These are phyloP conservation scores for Clavaria fumosa DNA, from an alignment of 768 basidiomycete species.

Conservation along the genomic window DNA sequence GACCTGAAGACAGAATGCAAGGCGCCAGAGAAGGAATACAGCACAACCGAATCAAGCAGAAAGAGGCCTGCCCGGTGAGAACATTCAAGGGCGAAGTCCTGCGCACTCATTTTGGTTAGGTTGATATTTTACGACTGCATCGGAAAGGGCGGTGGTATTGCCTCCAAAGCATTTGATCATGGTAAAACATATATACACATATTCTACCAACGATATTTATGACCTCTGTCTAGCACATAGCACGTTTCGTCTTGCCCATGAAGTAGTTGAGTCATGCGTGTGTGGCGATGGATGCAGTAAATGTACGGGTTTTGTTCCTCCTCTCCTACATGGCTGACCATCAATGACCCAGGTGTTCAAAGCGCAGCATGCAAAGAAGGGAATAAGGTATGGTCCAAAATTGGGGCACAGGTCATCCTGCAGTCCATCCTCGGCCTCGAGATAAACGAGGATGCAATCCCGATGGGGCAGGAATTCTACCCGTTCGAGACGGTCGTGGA, in stretches of 20 bases:
- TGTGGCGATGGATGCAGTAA: conserved; percentile 56
- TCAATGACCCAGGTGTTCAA: conserved; percentile 37
- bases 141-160: conserved; percentile 55
- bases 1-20: conserved; percentile 80
- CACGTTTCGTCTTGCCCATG: conserved; percentile 42
- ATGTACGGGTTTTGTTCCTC: conserved; percentile 28
- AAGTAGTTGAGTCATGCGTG: conserved; percentile 40
- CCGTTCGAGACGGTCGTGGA: conserved; percentile 38
- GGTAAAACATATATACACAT: conserved; percentile 24
- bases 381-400: conserved; percentile 60
- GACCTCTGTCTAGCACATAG: conserved; percentile 28
- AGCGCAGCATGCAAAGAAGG: conserved; percentile 51
- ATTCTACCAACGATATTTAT: not conserved
- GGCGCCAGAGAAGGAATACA: conserved; percentile 59
- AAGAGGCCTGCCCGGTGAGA: conserved; percentile 55
- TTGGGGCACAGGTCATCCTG: conserved; percentile 57
- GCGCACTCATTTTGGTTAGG: conserved; percentile 22
- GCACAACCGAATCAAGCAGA: conserved; percentile 29
- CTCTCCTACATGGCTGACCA: not conserved
- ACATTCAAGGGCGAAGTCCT: not conserved
- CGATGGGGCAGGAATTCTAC: conserved; percentile 15
- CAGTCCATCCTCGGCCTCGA: conserved; percentile 38
- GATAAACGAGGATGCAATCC: conserved; percentile 24
- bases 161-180: conserved; percentile 72
- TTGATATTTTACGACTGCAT: conserved; percentile 68